Percentiles rank a stretch among this genome's conserved stretches.
Conservation (phyloP, 2,329 filamentous ascomycete genomes). For the Arthroderma uncinatum region DNA sequence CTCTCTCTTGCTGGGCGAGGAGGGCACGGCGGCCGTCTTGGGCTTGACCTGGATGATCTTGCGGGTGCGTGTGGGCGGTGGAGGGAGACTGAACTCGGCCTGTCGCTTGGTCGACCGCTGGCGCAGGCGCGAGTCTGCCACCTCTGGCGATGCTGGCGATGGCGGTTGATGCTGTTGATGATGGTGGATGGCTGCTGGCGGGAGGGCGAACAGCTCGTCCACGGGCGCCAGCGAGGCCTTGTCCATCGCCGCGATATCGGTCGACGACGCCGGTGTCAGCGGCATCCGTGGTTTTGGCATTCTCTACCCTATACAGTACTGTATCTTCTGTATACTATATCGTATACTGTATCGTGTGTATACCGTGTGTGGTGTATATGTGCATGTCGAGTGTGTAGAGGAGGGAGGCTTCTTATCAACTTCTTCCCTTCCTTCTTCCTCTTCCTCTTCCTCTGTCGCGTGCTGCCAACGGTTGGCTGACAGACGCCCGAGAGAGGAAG, state of each 20-base stretch:
- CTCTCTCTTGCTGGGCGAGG: conserved; percentile 15
- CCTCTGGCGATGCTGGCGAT: conserved; percentile 33
- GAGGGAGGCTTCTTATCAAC: neutral
- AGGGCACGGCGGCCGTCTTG: conserved; percentile 26
- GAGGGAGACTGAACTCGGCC: conserved; percentile 63
- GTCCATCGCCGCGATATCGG: conserved; percentile 55
- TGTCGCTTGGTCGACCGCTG: conserved; percentile 31
- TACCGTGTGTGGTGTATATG: too few relatives aligned
- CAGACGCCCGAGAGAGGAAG: neutral
- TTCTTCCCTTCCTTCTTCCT: neutral
- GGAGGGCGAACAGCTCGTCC: conserved; percentile 62
- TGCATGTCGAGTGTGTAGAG: neutral
- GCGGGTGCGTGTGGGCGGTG: conserved; percentile 78
- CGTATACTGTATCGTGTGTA: too few relatives aligned
- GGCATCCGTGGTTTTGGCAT: conserved; percentile 60
- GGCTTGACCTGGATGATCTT: conserved; percentile 99
- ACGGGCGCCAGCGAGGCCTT: conserved; percentile 11
- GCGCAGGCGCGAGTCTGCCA: conserved; percentile 21
- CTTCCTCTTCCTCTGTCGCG: conserved; percentile 11
- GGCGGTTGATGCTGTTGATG: neutral
- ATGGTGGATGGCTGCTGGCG: conserved; percentile 49
- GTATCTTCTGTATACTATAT: too few relatives aligned
- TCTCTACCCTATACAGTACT: too few relatives aligned
- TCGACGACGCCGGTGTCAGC: conserved; percentile 68
- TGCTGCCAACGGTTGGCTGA: conserved; percentile 18